Evolutionary conservation across 306 rosid genomes (phyloP).

Genomic region (Lagenaria siceraria): DNA sequence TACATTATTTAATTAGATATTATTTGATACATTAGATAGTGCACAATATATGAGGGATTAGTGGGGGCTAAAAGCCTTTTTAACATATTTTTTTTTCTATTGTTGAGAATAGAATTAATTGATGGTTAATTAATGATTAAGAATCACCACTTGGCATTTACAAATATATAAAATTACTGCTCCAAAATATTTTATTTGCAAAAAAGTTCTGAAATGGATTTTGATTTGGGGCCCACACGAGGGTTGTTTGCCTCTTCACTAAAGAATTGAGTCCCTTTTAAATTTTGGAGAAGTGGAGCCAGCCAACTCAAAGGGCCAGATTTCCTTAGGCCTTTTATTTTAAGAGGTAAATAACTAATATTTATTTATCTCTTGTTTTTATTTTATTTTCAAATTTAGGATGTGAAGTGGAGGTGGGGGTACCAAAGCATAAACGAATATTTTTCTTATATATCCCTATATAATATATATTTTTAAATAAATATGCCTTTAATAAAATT

Average conservation of each 20-base stretch:
- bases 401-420: background rate
- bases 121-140: constrained; percentile 1
- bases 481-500: background rate
- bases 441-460: background rate
- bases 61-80: background rate
- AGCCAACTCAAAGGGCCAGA: background rate
- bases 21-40: background rate
- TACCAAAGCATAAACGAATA: background rate
- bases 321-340: background rate
- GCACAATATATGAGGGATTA: background rate
- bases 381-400: too few species aligned
- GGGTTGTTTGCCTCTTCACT: background rate
- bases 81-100: background rate
- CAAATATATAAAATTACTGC: background rate
- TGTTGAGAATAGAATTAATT: background rate
- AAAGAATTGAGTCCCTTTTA: background rate
- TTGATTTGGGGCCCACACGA: background rate
- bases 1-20: background rate
- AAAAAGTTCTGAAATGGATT: background rate
- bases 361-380: background rate
- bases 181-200: background rate
- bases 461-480: background rate
- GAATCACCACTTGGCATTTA: background rate
- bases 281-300: background rate
- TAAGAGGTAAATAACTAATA: background rate